Evolutionary conservation across 306 rosid species (phyloP).

Genomic region (Malus sieversii): DNA sequence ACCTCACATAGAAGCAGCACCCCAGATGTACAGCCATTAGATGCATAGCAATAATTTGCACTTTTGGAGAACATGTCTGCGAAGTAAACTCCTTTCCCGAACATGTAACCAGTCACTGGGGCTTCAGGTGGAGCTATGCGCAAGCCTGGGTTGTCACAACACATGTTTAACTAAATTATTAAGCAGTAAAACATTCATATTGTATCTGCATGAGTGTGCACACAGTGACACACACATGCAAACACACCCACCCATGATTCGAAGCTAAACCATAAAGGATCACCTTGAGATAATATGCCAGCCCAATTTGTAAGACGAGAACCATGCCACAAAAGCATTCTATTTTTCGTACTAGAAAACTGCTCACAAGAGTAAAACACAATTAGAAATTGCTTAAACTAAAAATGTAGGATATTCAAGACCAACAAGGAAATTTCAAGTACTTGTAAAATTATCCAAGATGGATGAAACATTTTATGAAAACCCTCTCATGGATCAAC

Average conservation of each 20-base stretch:
- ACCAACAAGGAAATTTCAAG: not conserved
- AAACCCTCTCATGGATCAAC: slow-evolving; percentile 7
- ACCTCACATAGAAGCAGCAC: slow-evolving; percentile 97
- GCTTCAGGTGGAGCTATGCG: slow-evolving; percentile 99
- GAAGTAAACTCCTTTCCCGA: slow-evolving; percentile 92
- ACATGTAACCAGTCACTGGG: slow-evolving; percentile 92
- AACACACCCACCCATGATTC: not conserved
- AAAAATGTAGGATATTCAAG: not conserved
- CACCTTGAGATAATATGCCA: slow-evolving; percentile 97
- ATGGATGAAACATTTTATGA: not conserved
- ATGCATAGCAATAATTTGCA: slow-evolving; percentile 85
- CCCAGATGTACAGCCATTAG: slow-evolving; percentile 42
- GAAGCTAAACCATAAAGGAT: slow-evolving; percentile 13
- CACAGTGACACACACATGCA: not conserved
- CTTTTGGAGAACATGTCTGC: slow-evolving; percentile 99
- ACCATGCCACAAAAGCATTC: slow-evolving; percentile 97
- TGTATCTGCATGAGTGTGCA: slow-evolving; percentile 2
- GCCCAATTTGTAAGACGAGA: slow-evolving; percentile 96
- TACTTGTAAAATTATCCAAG: slow-evolving; percentile 2
- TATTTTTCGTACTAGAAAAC: slow-evolving; percentile 62
- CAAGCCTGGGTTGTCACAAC: slow-evolving; percentile 40
- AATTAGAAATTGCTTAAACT: slow-evolving; percentile 3
- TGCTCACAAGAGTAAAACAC: slow-evolving; percentile 26
- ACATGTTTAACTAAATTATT: slow-evolving; percentile 10
- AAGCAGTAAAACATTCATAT: slow-evolving; percentile 12